Percentiles rank a stretch among this genome's conserved stretches.
These are phyloP conservation scores for Boletus bicolor DNA, from an alignment of 768 basidiomycete genomes.

Conservation along the genomic window DNA sequence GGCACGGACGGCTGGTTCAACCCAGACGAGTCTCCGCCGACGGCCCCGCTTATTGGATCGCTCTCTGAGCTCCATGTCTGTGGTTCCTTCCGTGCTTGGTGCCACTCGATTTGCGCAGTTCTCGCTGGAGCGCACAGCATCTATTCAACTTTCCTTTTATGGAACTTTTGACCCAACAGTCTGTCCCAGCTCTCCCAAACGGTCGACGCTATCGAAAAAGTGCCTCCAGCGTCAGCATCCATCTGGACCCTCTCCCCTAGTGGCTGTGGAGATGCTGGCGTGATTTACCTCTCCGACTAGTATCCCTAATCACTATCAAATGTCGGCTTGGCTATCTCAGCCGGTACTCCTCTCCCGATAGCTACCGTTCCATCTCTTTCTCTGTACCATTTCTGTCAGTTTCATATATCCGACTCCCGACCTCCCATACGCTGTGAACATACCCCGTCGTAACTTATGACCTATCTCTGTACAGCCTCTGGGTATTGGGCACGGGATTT, in stretches of 20 bases:
- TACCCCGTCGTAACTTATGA: background rate
- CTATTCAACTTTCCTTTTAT: conserved; percentile 29
- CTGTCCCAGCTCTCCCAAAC: conserved; percentile 11
- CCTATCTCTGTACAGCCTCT: conserved; percentile 3
- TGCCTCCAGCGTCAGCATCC: background rate
- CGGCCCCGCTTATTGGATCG: conserved; percentile 24
- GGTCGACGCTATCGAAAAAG: background rate
- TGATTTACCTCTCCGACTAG: conserved; percentile 22
- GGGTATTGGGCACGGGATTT: conserved; percentile 1
- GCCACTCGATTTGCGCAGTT: conserved; percentile 8
- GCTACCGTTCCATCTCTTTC: conserved; percentile 2
- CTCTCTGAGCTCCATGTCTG: conserved; percentile 1
- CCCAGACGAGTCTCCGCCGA: conserved; percentile 29
- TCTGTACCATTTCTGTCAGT: conserved; percentile 1
- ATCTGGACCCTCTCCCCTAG: conserved; percentile 8
- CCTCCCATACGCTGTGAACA: background rate
- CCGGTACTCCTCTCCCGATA: background rate
- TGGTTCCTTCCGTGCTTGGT: conserved; percentile 17
- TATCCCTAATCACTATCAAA: conserved; percentile 2
- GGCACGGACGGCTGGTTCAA: conserved; percentile 18
- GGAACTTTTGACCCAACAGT: conserved; percentile 22
- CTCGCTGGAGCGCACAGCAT: background rate
- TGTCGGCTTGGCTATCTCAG: background rate
- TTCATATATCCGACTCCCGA: conserved; percentile 6
- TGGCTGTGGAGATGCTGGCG: conserved; percentile 19